phyloP scores from a whole-genome alignment of 306 rosid species.

The Geum urbanum region DNA sequence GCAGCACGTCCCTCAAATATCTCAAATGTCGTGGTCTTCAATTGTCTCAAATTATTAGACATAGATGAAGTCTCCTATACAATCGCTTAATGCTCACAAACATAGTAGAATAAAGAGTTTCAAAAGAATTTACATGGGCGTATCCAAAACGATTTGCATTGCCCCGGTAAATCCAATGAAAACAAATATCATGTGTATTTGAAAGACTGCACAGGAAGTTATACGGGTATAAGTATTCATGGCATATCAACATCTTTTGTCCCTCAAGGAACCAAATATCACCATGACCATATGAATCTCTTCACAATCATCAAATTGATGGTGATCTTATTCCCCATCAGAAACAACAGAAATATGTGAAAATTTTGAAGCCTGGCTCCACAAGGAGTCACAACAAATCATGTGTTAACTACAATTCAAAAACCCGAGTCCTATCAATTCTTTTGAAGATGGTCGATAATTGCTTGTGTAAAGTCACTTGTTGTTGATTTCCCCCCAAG shows the following conservation, averaged over 20 bases:
- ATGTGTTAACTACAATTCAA: constrained; percentile 30
- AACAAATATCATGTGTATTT: neutral
- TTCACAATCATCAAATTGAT: constrained; percentile 36
- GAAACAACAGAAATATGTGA: constrained; percentile 21
- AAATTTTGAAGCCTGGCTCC: constrained; percentile 28
- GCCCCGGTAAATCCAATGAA: neutral
- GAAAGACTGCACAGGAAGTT: neutral
- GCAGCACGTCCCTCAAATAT: too few relatives aligned
- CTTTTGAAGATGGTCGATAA: constrained; percentile 70
- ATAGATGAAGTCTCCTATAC: too few relatives aligned
- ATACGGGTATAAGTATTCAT: neutral
- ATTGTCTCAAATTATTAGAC: too few relatives aligned
- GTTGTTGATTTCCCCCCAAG: constrained; percentile 86
- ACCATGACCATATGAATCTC: constrained; percentile 29
- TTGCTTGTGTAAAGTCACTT: constrained; percentile 68
- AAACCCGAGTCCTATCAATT: constrained; percentile 15
- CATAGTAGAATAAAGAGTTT: too few relatives aligned
- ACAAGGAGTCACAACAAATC: constrained; percentile 31
- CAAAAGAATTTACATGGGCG: neutral
- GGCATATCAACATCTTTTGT: neutral
- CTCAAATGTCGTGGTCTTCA: too few relatives aligned
- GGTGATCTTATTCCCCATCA: constrained; percentile 40
- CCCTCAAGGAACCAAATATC: constrained; percentile 5
- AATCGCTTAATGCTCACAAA: too few relatives aligned
- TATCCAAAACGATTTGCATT: neutral